Evolutionary conservation across 2,329 filamentous ascomycete genomes (phyloP), one percentile per base, ranked within the genome.

Genomic region (Pseudonectria buxi): DNA sequence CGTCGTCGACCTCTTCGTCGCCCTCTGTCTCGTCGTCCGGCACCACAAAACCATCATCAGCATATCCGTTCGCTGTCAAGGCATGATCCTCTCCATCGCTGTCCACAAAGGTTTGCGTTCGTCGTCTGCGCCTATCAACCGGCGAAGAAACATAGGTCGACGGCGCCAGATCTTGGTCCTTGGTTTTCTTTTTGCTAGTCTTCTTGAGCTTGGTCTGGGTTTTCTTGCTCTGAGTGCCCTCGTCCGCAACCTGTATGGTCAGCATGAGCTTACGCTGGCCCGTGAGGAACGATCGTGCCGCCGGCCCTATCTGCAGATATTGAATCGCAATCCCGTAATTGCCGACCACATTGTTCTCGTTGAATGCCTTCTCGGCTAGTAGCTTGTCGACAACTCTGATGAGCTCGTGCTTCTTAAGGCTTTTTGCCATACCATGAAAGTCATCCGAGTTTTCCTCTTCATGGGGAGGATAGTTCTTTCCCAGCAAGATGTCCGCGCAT

Each of bases 341-440:
- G 22, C 56, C 57, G 26, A 63, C 59, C 10, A 61, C 50, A 53
- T 86, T 85, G 24, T 81, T 65, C 60, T 95, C 87, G 11, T 58
- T 61, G 16, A 98, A 64, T 6, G 81, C 86, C 29, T 82, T 81
- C 51, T 94, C 84, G 5, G 74, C 74, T 7, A 86, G 65, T 9
- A 98, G 68, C 31, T 76, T 72, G 53, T 86, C 78, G 50, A 95
- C 86, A n/a, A 96, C 70, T 26, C 88, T 81, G 54, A 95, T 84
- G 10, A 88, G 72, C 52, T 94, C 86, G 25, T 81, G 77, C 50
- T 83, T 78, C 39, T 83, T 80, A 47, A 94, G 63, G 12, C 76
- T 67, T 43, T 74, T 77, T 11, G 84, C 88, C 28, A 73, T 71
- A 11, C 86, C 87, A 57, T 78, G 80, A 39, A 80, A 74, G 13